Conservation (phyloP, 768 basidiomycete species). For the Suillus spraguei region DNA sequence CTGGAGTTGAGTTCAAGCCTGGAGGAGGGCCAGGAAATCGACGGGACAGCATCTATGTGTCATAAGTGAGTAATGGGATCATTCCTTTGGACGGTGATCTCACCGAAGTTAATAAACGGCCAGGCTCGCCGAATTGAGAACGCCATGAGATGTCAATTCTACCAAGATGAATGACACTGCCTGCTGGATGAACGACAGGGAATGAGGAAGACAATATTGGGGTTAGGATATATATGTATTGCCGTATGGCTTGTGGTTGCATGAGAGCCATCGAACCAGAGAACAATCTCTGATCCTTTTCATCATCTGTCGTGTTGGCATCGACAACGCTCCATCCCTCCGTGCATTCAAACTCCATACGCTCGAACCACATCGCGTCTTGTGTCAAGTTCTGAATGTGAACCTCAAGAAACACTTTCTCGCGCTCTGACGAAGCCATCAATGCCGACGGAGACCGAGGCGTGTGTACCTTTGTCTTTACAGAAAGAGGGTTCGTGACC, state of each 20-base stretch:
- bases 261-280: conserved; percentile 68
- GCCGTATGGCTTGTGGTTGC: conserved; percentile 82
- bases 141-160: conserved; percentile 88
- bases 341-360: conserved; percentile 76
- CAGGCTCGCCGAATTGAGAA: conserved; percentile 83
- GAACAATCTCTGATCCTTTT: conserved; percentile 46
- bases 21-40: conserved; percentile 61
- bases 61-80: not conserved
- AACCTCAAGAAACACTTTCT: conserved; percentile 89
- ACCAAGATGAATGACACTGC: conserved; percentile 79
- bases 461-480: conserved; percentile 91
- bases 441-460: conserved; percentile 74
- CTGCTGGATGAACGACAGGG: conserved; percentile 59
- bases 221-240: conserved; percentile 83
- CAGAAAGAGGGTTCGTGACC: conserved; percentile 94
- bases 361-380: conserved; percentile 76
- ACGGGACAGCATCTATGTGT: conserved; percentile 68
- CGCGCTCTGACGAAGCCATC: conserved; percentile 63
- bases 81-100: conserved; percentile 18
- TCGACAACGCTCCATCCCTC: conserved; percentile 67
- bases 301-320: conserved; percentile 41
- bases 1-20: conserved; percentile 17
- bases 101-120: conserved; percentile 82
- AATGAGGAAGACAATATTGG: conserved; percentile 48
- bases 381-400: conserved; percentile 89